Base-by-base conservation (phyloP, 2,329 filamentous ascomycete genomes). In the Cytospora leucostoma region DNA sequence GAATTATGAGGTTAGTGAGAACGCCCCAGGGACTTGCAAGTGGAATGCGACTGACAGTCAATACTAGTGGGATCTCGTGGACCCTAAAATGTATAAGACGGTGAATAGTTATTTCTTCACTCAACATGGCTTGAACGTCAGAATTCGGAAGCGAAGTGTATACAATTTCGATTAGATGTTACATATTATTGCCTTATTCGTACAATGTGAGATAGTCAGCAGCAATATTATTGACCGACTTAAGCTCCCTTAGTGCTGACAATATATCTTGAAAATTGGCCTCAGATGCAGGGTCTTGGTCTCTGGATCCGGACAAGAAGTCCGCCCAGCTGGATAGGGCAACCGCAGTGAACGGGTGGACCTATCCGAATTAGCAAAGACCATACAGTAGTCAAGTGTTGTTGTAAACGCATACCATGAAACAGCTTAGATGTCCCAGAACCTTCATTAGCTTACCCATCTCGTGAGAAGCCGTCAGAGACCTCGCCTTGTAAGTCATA, bases 401-500 rank as follows among this genome's bases (percentile, higher is more conserved):
- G 10, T 38, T 27, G 27, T 35, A 27, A n/a, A 56, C 2, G 53
- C 35, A 35, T 35, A 47, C 68, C 68, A 69, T 71, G 64, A 71
- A 69, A 60, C 63, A 70, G 10, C 69, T 68, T 35, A 70, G 65
- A 34, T 67, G 67, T 37, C 70, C 67, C 50, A 70, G 68, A 10
- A 67, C 66, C 44, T 66, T 70, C 15, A 64, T 63, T 17, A 70
- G 52, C 0, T 53, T 32, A 7, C 68, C 67, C 57, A 71, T 68
- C 40, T 71, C 69, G 33, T 59, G 58, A 33, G 68, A 68, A 7
- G 69, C 69, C 8, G 51, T 40, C 17, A 52, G 21, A 64, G 10
- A 67, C 67, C 7, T 67, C 65, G 11, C 57, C 61, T 35, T 60
- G 64, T 34, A 62, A 69, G 8, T 66, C 65, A 5, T 47, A 35